phyloP scores from a whole-genome alignment of 1,284 basidiomycete genomes.

The Apiotrichum gamsii region DNA sequence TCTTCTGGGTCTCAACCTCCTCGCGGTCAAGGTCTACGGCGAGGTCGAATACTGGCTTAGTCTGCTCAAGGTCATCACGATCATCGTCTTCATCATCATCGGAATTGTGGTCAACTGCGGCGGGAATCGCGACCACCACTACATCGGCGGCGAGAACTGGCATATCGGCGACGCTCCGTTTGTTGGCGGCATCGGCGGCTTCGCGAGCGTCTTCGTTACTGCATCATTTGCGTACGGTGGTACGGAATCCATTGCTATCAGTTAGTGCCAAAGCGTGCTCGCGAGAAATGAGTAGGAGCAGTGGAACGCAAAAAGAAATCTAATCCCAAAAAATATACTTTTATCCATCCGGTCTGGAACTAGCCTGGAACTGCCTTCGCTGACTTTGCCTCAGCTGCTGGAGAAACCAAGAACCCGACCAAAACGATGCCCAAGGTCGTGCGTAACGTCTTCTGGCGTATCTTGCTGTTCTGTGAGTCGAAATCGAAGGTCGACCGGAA shows the following conservation, averaged over 20 bases:
- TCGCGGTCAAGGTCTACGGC: slow-evolving; percentile 31
- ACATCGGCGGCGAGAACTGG: slow-evolving; percentile 49
- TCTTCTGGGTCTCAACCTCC: slow-evolving; percentile 50
- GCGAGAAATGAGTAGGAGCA: too few species aligned
- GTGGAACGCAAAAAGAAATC: too few species aligned
- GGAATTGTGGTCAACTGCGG: slow-evolving; percentile 59
- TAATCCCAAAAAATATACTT: not conserved
- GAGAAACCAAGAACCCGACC: slow-evolving; percentile 56
- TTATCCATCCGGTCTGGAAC: too few species aligned
- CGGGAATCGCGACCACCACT: slow-evolving; percentile 41
- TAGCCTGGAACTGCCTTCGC: too few species aligned
- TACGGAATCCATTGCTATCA: slow-evolving; percentile 46
- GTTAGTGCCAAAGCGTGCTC: too few species aligned
- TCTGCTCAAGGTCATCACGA: slow-evolving; percentile 73
- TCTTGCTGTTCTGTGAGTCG: slow-evolving; percentile 55
- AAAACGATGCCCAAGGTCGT: slow-evolving; percentile 71
- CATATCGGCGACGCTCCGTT: slow-evolving; percentile 49
- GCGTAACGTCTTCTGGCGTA: slow-evolving; percentile 66
- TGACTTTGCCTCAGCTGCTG: too few species aligned
- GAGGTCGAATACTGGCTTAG: slow-evolving; percentile 50
- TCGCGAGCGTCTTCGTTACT: slow-evolving; percentile 46
- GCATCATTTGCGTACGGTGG: slow-evolving; percentile 22
- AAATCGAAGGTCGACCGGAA: not conserved
- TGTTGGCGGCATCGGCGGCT: slow-evolving; percentile 44
- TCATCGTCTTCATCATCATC: slow-evolving; percentile 53